These are phyloP conservation scores for Gastrolobium villosum DNA, from an alignment of 306 rosid species.

Conservation along the genomic window DNA sequence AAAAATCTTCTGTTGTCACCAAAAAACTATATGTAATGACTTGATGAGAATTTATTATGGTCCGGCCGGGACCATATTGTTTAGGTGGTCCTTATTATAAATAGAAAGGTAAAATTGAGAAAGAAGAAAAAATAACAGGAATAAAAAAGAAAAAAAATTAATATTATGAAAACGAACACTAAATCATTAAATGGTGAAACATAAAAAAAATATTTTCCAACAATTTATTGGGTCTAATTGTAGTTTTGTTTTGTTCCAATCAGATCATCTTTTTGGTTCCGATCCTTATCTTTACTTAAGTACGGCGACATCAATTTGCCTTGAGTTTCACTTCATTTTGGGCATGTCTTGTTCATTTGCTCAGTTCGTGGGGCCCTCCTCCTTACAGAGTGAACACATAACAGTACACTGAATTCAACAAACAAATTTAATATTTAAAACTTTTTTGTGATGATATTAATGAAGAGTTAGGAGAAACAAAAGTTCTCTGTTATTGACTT, in stretches of 20 bases:
- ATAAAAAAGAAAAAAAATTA: too few relatives aligned
- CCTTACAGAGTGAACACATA: not conserved
- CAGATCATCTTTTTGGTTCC: not conserved
- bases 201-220: too few relatives aligned
- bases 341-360: slow-evolving; percentile 12
- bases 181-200: too few relatives aligned
- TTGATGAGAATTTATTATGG: too few relatives aligned
- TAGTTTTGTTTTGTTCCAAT: slow-evolving; percentile 10
- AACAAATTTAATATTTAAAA: not conserved
- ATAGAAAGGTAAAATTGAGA: too few relatives aligned
- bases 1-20: too few relatives aligned
- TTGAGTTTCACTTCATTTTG: slow-evolving; percentile 46
- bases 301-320: slow-evolving; percentile 11
- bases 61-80: too few relatives aligned
- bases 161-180: too few relatives aligned
- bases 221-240: slow-evolving; percentile 5
- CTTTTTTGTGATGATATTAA: not conserved
- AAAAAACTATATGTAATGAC: too few relatives aligned
- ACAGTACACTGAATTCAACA: slow-evolving; percentile 1
- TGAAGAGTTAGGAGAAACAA: slow-evolving; percentile 37
- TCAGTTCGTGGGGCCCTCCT: not conserved
- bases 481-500: slow-evolving; percentile 33
- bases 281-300: not conserved
- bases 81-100: too few relatives aligned
- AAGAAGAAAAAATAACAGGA: too few relatives aligned